Evolutionary conservation across 1,284 basidiomycete species (phyloP), one percentile per base, ranked within the genome.

Genomic region (Cutaneotrichosporon sp.): DNA sequence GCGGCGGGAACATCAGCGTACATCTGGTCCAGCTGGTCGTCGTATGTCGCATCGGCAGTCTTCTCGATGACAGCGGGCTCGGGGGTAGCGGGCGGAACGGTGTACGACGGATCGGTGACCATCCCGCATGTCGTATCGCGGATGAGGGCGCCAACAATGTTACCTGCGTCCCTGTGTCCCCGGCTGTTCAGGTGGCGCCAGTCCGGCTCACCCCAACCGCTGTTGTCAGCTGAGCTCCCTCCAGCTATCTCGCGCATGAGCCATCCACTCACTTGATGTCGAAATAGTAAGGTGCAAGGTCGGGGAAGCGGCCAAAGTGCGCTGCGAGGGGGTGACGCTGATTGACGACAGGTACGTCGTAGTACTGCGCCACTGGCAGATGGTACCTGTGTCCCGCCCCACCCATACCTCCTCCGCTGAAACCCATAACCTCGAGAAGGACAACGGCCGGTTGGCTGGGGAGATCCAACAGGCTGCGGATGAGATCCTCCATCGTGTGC

Each of bases 351-450:
- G 92, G 90, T 31, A 96, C 82, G 68, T 97, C 92, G 75, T 97
- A 97, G 75, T 90, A 96, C 67, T 93, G 90, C 1, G 92, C 88
- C 1, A 96, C 90, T 46, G 87, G 72, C 38, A 74, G 52, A 47
- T 75, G 74, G 54, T 71, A 68, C 25, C 70, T 52, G 9, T 71
- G 71, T 0, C 74, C 77, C 59, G 81, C 84, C 71, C 97, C 92
- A 77, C 84, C 84, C 63, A 89, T 82, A 66, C 94, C 91, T 1
- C 90, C 87, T 3, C 92, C 90, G 5, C 83, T 83, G 65, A 87
- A 93, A 46, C 83, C 83, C 69, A 96, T 96, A 75, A 96, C 91
- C 3, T 92, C 92, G 16, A 97, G 82, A 55, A 96, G 81, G 61
- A 97, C 75, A 45, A 97, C 83, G 25, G 92, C 92, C 9, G 92